These are phyloP conservation scores for Linnemannia elongata DNA, from an alignment of 192 early-diverging fungal species.

Conservation along the genomic window DNA sequence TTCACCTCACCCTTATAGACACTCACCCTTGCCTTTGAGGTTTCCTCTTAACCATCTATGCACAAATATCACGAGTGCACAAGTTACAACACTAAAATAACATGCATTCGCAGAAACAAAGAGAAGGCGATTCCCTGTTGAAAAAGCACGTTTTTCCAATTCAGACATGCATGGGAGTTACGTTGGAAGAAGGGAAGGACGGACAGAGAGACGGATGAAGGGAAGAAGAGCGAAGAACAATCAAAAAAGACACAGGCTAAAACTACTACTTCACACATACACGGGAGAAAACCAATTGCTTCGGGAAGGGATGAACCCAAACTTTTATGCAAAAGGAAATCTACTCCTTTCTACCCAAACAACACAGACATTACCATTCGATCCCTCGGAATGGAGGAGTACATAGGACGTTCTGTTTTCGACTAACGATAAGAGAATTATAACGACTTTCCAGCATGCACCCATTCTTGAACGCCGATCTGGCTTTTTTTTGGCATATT, in stretches of 20 bases:
- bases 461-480: background rate
- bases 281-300: background rate
- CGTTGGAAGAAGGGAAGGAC: background rate
- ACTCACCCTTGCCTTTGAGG: background rate
- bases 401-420: background rate
- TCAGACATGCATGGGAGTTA: background rate
- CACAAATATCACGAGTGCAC: background rate
- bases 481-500: background rate
- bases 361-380: background rate
- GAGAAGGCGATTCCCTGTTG: background rate
- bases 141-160: constrained; percentile 3
- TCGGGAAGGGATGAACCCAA: background rate
- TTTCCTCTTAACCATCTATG: background rate
- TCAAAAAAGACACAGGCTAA: background rate
- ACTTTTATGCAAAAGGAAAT: background rate
- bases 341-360: background rate
- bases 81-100: background rate
- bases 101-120: background rate
- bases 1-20: background rate
- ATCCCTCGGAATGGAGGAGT: background rate
- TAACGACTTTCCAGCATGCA: background rate
- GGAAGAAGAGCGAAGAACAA: background rate
- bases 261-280: background rate
- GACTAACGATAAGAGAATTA: background rate
- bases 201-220: background rate